Base-by-base conservation (phyloP, 169 alveolate genomes). In the Blepharisma undulans region DNA sequence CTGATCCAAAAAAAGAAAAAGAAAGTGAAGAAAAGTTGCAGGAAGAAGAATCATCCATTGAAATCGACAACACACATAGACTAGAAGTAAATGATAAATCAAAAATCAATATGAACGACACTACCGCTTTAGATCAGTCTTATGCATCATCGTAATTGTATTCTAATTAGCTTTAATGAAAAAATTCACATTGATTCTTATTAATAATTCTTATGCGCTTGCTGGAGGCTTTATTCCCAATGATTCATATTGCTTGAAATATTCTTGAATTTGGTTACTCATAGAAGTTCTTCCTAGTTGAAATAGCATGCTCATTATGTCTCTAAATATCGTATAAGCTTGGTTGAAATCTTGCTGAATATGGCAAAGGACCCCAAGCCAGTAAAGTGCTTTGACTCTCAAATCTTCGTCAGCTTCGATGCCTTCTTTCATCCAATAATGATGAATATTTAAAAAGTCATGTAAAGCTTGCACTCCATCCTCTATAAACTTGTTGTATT, bases 351-450 rank as follows among this genome's bases (percentile, higher is more conserved):
- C 77, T 30, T 30, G 33, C 32, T 48, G 29, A n/a, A 48, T 25
- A n/a, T 36, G 29, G 76, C 33, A 60, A 0, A 82, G 33, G 7
- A 82, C 89, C 7, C 77, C 89, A 4, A 21, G 89, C 78, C 89
- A 82, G n/a, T 36, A 82, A 21, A 21, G 72, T 48, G 77, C 89
- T 30, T 82, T 82, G 27, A 82, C 89, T 33, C 60, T 22, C 22
- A 48, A 32, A 22, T 22, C 48, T 82, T 82, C 89, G 22, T 82
- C 89, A 36, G 33, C 76, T 82, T 82, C 89, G 36, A 82, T 82
- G 34, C 89, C 89, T 82, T 82, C 89, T 82, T 33, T 32, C 89
- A 82, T 82, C 78, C 89, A 82, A 60, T 82, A 82, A 34, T 48
- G 78, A 12, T 82, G 89, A 5, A 82, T 48, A 60, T 82, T 82